Evolutionary conservation across 2,329 filamentous ascomycete genomes (phyloP).

Genomic region (Cytospora schulzeri): DNA sequence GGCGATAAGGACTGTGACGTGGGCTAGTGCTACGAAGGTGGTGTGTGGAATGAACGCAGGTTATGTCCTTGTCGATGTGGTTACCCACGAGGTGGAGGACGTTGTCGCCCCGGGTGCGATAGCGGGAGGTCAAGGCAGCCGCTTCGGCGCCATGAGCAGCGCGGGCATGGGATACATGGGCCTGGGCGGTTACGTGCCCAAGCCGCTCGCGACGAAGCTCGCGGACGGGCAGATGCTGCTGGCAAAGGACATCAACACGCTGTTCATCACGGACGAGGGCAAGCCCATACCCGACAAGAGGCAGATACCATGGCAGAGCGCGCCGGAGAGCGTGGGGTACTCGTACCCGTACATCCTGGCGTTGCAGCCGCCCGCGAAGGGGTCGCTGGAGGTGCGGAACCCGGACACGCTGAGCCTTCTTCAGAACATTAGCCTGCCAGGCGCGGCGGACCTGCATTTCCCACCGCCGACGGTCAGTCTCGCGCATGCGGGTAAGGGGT

Average conservation of each 20-base stretch:
- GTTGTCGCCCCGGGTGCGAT: slow-evolving; percentile 77
- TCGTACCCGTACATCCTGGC: slow-evolving; percentile 95
- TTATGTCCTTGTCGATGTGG: slow-evolving; percentile 85
- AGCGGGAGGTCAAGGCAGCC: slow-evolving; percentile 67
- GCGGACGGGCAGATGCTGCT: slow-evolving; percentile 83
- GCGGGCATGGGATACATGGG: slow-evolving; percentile 97
- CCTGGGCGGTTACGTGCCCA: slow-evolving; percentile 87
- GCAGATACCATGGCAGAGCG: slow-evolving; percentile 88
- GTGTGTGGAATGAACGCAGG: slow-evolving; percentile 90
- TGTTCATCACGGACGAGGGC: slow-evolving; percentile 85
- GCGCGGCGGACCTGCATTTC: slow-evolving; percentile 84
- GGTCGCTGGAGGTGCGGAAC: slow-evolving; percentile 86
- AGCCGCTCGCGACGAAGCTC: slow-evolving; percentile 81
- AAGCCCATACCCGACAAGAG: slow-evolving; percentile 74
- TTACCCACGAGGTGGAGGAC: slow-evolving; percentile 72
- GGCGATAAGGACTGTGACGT: slow-evolving; percentile 84
- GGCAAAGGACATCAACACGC: slow-evolving; percentile 96
- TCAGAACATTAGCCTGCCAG: slow-evolving; percentile 80
- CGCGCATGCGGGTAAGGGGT: slow-evolving; percentile 95
- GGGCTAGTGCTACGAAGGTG: slow-evolving; percentile 84
- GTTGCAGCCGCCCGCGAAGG: slow-evolving; percentile 80
- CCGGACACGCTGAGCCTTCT: slow-evolving; percentile 88
- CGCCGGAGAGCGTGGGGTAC: slow-evolving; percentile 90
- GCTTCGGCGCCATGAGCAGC: slow-evolving; percentile 81
- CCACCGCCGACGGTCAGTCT: slow-evolving; percentile 90